A percentile compares a stretch with the other conserved stretches of the same genome.
These are phyloP conservation scores for Mortierella sp. DNA, from an alignment of 371 early-diverging fungal species.

Conservation along the genomic window DNA sequence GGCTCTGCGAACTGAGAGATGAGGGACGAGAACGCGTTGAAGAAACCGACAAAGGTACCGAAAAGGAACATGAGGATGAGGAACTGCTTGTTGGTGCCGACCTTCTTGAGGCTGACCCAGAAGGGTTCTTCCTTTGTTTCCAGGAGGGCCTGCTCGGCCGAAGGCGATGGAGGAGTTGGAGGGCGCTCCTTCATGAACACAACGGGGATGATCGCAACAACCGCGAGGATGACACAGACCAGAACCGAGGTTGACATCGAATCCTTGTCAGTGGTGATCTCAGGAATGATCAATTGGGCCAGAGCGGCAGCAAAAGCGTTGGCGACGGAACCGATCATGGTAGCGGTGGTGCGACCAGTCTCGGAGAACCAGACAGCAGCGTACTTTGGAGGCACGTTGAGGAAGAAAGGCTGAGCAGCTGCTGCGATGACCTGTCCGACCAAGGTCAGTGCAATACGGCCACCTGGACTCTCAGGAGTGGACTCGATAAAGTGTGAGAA, in stretches of 20 bases:
- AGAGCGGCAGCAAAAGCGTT: conserved; percentile 65
- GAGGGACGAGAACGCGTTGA: conserved; percentile 70
- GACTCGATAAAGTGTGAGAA: conserved; percentile 57
- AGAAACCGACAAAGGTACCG: conserved; percentile 70
- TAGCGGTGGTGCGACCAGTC: conserved; percentile 69
- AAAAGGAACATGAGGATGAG: conserved; percentile 64
- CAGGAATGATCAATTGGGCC: conserved; percentile 65
- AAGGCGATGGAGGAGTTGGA: conserved; percentile 61
- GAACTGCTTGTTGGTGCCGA: conserved; percentile 65
- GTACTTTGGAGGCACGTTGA: conserved; percentile 71
- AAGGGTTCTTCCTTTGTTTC: conserved; percentile 55
- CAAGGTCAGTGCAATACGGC: conserved; percentile 58
- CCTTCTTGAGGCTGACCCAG: conserved; percentile 57
- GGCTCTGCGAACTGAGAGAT: conserved; percentile 70
- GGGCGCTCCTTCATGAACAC: conserved; percentile 61
- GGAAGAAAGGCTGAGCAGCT: conserved; percentile 68
- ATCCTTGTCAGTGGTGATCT: conserved; percentile 54
- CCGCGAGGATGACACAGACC: conserved; percentile 59
- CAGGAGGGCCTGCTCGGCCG: conserved; percentile 43
- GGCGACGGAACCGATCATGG: conserved; percentile 63
- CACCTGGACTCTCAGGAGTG: conserved; percentile 55
- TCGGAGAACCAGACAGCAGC: conserved; percentile 76
- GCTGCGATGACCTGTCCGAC: conserved; percentile 71
- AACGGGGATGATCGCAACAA: conserved; percentile 59
- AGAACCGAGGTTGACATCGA: conserved; percentile 58